These are phyloP conservation scores for Suillus occidentalis DNA, from an alignment of 768 basidiomycete genomes.

Conservation along the genomic window DNA sequence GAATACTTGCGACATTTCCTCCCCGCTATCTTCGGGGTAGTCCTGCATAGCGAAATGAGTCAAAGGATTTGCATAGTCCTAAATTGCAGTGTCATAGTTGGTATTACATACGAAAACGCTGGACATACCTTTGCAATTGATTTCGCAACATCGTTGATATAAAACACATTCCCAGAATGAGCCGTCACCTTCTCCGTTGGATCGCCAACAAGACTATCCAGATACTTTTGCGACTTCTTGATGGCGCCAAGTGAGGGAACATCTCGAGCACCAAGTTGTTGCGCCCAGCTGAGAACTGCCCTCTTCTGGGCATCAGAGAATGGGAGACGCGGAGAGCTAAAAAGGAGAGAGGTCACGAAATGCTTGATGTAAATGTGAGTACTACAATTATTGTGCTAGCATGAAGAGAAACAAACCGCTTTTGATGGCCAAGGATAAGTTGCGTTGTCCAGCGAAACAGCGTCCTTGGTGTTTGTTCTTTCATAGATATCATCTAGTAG, in stretches of 20 bases:
- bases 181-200: conserved; percentile 22
- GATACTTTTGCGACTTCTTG: conserved; percentile 17
- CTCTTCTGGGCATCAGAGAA: no score
- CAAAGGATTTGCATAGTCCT: conserved; percentile 5
- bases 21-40: conserved; percentile 7
- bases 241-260: conserved; percentile 28
- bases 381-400: conserved; percentile 9
- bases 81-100: not conserved
- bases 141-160: conserved; percentile 22
- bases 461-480: conserved; percentile 1
- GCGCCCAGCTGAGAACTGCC: conserved; percentile 30
- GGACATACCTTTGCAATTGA: conserved; percentile 21
- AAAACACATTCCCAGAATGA: conserved; percentile 28
- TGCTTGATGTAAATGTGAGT: conserved; percentile 15
- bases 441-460: conserved; percentile 34
- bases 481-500: not conserved
- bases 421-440: conserved; percentile 10
- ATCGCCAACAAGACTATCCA: conserved; percentile 21
- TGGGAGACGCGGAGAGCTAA: conserved; percentile 33
- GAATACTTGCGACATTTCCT: conserved; percentile 10
- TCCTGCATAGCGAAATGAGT: conserved; percentile 11
- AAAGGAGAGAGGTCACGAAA: conserved; percentile 31
- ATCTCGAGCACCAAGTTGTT: conserved; percentile 25
- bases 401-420: conserved; percentile 3
- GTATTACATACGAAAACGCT: not conserved